A percentile compares a stretch with the other conserved stretches of the same genome.
Evolutionary conservation across 2,329 filamentous ascomycete species (phyloP).

Genomic region (Boeremia lycopersici): DNA sequence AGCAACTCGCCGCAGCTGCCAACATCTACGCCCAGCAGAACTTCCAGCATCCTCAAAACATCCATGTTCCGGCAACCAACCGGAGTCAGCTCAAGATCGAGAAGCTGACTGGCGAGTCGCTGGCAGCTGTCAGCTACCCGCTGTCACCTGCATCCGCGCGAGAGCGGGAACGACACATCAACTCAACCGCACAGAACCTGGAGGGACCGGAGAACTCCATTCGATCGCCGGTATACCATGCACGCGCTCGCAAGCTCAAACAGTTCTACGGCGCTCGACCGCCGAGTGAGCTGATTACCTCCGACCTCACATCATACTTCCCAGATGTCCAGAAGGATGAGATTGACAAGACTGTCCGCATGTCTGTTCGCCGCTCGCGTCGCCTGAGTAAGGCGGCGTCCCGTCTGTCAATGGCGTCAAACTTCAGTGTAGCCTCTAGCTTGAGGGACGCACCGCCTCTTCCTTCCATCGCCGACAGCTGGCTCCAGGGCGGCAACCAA

Average conservation of each 20-base stretch:
- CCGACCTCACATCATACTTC: constrained; percentile 96
- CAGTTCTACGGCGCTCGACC: constrained; percentile 91
- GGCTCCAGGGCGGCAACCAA: constrained; percentile 67
- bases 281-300: constrained; percentile 95
- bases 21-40: constrained; percentile 85
- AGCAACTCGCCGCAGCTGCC: constrained; percentile 85
- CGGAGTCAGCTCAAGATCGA: constrained; percentile 86
- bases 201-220: constrained; percentile 45
- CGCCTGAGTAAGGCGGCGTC: constrained; percentile 92
- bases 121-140: constrained; percentile 84
- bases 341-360: constrained; percentile 91
- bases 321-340: constrained; percentile 92
- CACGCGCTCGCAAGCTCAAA: constrained; percentile 63
- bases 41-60: constrained; percentile 66
- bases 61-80: constrained; percentile 67
- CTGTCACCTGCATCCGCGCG: constrained; percentile 75
- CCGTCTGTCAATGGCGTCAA: constrained; percentile 91
- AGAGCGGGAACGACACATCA: constrained; percentile 71
- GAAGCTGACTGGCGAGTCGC: constrained; percentile 85
- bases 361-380: constrained; percentile 88
- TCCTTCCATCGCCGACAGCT: constrained; percentile 92
- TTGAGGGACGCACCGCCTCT: constrained; percentile 92
- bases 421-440: constrained; percentile 89
- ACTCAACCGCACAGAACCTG: constrained; percentile 56
- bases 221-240: constrained; percentile 47